Percentiles rank a stretch among this genome's conserved stretches.
phyloP scores from a whole-genome alignment of 2,329 filamentous ascomycete species.

The Samsoniella hepiali region DNA sequence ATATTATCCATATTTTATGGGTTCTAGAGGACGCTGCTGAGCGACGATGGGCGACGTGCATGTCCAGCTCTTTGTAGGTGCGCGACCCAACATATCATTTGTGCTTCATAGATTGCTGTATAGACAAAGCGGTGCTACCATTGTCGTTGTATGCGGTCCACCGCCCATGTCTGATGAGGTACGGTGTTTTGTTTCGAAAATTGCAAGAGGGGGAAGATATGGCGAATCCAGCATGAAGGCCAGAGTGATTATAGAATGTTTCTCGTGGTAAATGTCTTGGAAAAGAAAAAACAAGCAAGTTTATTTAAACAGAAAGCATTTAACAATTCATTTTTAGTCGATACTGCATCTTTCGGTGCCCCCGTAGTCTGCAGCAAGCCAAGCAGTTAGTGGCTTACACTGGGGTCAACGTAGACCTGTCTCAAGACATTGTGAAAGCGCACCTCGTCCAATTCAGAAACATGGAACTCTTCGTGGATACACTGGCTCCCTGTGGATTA shows the following conservation, averaged over 20 bases:
- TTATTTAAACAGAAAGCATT: no score
- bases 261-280: constrained; percentile 10
- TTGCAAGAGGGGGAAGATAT: constrained; percentile 18
- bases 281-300: no score
- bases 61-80: constrained; percentile 22
- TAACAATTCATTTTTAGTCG: no score
- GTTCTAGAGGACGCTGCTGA: background rate
- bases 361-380: no score
- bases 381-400: no score
- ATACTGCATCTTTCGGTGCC: no score
- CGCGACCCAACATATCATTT: constrained; percentile 19
- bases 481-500: no score
- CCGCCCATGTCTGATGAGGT: constrained; percentile 25
- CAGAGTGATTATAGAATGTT: constrained; percentile 19
- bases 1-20: no score
- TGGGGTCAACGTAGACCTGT: no score
- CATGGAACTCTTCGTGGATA: no score
- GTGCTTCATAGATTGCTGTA: constrained; percentile 20
- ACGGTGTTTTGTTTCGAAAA: constrained; percentile 17
- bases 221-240: constrained; percentile 16
- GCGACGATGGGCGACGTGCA: constrained; percentile 20
- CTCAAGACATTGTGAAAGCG: no score
- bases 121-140: constrained; percentile 21
- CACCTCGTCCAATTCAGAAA: no score
- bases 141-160: constrained; percentile 25